phyloP scores from a whole-genome alignment of 2,329 filamentous ascomycete genomes.

The Fusarium sp. region DNA sequence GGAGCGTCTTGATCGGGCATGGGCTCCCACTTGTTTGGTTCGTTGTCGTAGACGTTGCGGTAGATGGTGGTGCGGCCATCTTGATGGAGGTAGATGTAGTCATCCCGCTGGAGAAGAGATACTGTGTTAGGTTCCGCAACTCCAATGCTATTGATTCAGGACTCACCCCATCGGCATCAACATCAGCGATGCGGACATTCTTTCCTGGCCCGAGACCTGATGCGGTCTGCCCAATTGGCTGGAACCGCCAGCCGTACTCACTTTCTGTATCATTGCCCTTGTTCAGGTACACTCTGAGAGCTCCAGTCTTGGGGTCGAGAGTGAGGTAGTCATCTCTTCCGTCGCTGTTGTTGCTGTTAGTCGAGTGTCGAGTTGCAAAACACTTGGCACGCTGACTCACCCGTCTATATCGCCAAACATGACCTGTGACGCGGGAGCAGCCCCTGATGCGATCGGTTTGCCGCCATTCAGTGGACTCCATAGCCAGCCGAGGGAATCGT shows the following conservation, averaged over 20 bases:
- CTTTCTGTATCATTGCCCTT: background rate
- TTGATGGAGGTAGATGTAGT: constrained; percentile 14
- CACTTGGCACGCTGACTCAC: background rate
- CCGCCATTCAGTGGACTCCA: constrained; percentile 15
- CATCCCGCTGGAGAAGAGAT: background rate
- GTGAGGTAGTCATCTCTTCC: constrained; percentile 5
- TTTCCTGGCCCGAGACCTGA: background rate
- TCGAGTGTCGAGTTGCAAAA: background rate
- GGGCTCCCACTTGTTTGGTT: background rate
- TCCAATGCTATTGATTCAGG: too few relatives aligned
- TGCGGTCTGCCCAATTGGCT: background rate
- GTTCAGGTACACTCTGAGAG: constrained; percentile 6
- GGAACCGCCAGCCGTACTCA: constrained; percentile 2
- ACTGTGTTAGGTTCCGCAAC: background rate
- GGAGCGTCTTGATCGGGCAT: constrained; percentile 6
- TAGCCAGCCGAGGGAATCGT: constrained; percentile 14
- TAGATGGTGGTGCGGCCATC: constrained; percentile 4
- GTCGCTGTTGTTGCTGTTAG: background rate
- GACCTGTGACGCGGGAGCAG: constrained; percentile 3
- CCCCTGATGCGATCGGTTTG: constrained; percentile 10
- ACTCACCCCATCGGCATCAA: constrained; percentile 10
- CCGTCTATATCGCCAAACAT: constrained; percentile 11
- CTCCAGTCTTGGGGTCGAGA: background rate
- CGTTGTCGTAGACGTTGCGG: background rate
- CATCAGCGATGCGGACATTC: constrained; percentile 5